Evolutionary conservation across 2,329 filamentous ascomycete genomes (phyloP).

Genomic region (Pseudopithomyces maydicus): DNA sequence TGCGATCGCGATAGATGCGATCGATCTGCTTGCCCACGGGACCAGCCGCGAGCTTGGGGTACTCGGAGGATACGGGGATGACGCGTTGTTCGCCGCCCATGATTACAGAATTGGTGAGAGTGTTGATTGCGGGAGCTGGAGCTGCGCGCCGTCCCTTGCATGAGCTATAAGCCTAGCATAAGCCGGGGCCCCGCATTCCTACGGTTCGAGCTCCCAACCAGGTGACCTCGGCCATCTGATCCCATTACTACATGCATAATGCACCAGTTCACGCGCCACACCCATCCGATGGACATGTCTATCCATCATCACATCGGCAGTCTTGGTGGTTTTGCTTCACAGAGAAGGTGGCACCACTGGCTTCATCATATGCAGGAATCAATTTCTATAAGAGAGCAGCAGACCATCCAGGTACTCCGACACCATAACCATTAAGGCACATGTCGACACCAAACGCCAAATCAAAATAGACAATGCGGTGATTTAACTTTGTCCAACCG

Average conservation of each 20-base stretch:
- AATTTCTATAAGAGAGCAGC: neutral
- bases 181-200: constrained; percentile 28
- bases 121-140: constrained; percentile 11
- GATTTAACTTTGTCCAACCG: neutral
- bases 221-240: neutral
- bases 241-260: neutral
- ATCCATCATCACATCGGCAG: neutral
- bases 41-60: constrained; percentile 41
- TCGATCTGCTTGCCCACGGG: constrained; percentile 63
- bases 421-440: neutral
- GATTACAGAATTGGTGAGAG: constrained; percentile 7
- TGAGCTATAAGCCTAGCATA: constrained; percentile 1
- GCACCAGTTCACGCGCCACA: neutral
- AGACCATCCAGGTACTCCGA: constrained; percentile 2
- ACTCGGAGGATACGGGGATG: constrained; percentile 32
- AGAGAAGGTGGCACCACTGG: neutral
- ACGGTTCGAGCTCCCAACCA: constrained; percentile 3
- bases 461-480: neutral
- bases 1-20: constrained; percentile 82
- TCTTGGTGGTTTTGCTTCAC: neutral
- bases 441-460: neutral
- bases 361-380: neutral
- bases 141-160: constrained; percentile 10
- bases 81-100: constrained; percentile 45
- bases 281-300: neutral